Conservation (phyloP, 495 filamentous ascomycete species). For the Bryoglossum gracile region DNA sequence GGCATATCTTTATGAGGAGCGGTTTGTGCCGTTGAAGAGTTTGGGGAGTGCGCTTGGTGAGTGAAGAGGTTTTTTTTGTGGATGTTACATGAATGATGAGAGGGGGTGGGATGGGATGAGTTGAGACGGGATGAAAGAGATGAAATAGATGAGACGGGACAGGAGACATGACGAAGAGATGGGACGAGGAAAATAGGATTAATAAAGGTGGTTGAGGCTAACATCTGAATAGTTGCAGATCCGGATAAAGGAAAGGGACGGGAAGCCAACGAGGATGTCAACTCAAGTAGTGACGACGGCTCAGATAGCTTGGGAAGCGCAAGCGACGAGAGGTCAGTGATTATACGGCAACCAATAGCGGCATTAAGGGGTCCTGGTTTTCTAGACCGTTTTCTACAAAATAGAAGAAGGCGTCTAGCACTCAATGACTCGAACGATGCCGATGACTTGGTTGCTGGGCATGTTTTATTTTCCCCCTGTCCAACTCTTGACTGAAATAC, state of each 20-base stretch:
- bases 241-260: conserved; percentile 34
- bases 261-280: conserved; percentile 21
- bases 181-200: too few species aligned
- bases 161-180: too few species aligned
- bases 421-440: too few species aligned
- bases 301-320: conserved; percentile 26
- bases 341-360: neutral
- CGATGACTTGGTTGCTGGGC: too few species aligned
- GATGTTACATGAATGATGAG: too few species aligned
- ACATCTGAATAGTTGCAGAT: conserved; percentile 18
- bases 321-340: conserved; percentile 26
- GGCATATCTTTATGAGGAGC: conserved; percentile 41
- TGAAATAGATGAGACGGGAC: too few species aligned
- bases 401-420: too few species aligned
- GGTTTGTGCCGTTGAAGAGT: conserved; percentile 37
- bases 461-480: neutral
- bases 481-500: neutral
- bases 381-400: too few species aligned
- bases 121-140: too few species aligned
- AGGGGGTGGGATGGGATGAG: too few species aligned
- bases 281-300: conserved; percentile 29
- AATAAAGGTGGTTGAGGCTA: too few species aligned
- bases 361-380: too few species aligned
- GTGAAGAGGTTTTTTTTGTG: conserved; percentile 7
- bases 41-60: conserved; percentile 31